A percentile compares a stretch with the other conserved stretches of the same genome.
phyloP scores from a whole-genome alignment of 352 stramenopile species.

The Pythium vanterpoolii region DNA sequence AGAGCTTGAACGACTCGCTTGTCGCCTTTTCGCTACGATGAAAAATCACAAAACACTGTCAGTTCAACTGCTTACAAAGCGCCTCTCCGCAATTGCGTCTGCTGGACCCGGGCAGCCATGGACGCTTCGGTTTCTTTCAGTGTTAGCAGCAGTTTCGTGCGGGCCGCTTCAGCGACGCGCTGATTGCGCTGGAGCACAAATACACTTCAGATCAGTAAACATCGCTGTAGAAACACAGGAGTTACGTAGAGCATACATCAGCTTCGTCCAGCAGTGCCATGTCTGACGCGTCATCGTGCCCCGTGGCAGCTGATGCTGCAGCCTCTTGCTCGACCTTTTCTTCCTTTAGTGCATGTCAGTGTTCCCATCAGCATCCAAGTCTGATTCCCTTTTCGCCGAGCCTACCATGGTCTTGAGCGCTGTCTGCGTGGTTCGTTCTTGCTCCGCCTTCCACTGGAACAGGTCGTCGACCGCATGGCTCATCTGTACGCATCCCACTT shows the following conservation, averaged over 20 bases:
- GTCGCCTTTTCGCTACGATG: background rate
- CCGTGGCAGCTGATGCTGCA: background rate
- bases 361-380: background rate
- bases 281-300: background rate
- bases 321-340: background rate
- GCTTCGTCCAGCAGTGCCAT: background rate
- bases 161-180: background rate
- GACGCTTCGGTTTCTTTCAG: slow-evolving; percentile 1
- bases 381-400: background rate
- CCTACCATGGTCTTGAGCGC: slow-evolving; percentile 16
- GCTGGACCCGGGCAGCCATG: background rate
- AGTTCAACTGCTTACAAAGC: background rate
- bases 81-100: too few relatives aligned
- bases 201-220: background rate
- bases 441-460: slow-evolving; percentile 33
- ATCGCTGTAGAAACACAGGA: background rate
- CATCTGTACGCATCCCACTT: too few relatives aligned
- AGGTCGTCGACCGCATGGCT: slow-evolving; percentile 38
- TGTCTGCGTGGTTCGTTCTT: slow-evolving; percentile 27
- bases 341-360: background rate
- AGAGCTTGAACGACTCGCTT: background rate
- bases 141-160: background rate
- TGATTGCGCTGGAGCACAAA: background rate
- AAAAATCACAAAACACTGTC: background rate
- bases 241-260: background rate